Conservation (phyloP, 371 early-diverging fungal species). For the Haplosporangium sp. region DNA sequence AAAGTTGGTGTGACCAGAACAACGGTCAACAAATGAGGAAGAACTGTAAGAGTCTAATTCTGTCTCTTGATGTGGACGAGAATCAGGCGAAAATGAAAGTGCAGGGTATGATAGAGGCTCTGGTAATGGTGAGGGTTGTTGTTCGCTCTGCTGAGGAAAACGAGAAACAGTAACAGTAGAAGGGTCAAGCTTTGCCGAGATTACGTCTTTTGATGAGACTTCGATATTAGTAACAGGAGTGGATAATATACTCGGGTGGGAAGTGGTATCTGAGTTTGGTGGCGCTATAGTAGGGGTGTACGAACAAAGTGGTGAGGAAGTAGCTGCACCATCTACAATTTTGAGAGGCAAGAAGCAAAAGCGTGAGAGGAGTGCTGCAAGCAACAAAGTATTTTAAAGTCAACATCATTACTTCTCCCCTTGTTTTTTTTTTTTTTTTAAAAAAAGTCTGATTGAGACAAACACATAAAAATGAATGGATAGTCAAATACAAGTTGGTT, state of each 20-base stretch:
- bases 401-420: neutral
- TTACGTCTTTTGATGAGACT: neutral
- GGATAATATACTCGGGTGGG: neutral
- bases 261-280: neutral
- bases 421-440: neutral
- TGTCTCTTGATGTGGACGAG: constrained; percentile 3
- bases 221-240: neutral
- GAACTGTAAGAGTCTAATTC: neutral
- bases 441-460: neutral
- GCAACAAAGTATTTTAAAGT: neutral
- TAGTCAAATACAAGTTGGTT: neutral
- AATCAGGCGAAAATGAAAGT: neutral
- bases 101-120: neutral
- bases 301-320: neutral
- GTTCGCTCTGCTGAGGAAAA: neutral
- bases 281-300: neutral
- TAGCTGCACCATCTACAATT: neutral
- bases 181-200: neutral
- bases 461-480: neutral
- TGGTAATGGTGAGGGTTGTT: neutral
- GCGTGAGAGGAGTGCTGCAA: constrained; percentile 1
- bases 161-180: neutral
- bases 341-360: neutral
- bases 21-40: neutral
- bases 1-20: neutral